Conservation (phyloP, 805 yeast genomes). For the Saccharomyces jurei region DNA sequence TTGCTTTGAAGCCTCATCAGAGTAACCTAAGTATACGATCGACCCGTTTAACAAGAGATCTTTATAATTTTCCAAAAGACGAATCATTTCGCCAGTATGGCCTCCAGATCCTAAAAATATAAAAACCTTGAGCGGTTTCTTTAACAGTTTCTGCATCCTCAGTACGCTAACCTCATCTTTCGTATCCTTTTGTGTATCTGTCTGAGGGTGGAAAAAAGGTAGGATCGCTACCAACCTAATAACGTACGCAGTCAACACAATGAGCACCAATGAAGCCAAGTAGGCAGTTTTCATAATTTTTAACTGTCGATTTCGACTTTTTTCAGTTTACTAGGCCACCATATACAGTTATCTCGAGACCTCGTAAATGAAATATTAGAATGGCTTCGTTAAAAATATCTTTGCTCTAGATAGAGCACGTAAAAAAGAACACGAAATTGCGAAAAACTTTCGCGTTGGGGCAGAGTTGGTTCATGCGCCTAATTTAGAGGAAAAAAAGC, state of each 20-base stretch:
- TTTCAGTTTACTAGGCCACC: not conserved
- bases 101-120: constrained; percentile 92
- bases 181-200: not conserved
- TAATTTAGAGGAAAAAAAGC: not conserved
- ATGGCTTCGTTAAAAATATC: not conserved
- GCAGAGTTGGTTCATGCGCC: not conserved
- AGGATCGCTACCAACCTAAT: constrained; percentile 13
- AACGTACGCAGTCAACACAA: constrained; percentile 7
- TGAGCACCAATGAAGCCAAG: constrained; percentile 1
- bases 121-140: constrained; percentile 33
- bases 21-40: constrained; percentile 28
- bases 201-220: constrained; percentile 12
- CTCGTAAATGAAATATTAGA: not conserved
- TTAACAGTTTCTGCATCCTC: not conserved
- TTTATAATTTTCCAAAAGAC: constrained; percentile 42
- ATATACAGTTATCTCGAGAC: not conserved
- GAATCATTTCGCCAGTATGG: constrained; percentile 92
- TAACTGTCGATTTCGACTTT: not conserved
- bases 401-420: not conserved
- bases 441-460: not conserved
- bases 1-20: constrained; percentile 32
- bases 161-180: not conserved
- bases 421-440: not conserved
- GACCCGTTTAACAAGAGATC: constrained; percentile 38
- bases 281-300: not conserved